Evolutionary conservation across 805 yeast genomes (phyloP), one percentile per base, ranked within the genome.

Genomic region (Wickerhamomyces xylosicus): DNA sequence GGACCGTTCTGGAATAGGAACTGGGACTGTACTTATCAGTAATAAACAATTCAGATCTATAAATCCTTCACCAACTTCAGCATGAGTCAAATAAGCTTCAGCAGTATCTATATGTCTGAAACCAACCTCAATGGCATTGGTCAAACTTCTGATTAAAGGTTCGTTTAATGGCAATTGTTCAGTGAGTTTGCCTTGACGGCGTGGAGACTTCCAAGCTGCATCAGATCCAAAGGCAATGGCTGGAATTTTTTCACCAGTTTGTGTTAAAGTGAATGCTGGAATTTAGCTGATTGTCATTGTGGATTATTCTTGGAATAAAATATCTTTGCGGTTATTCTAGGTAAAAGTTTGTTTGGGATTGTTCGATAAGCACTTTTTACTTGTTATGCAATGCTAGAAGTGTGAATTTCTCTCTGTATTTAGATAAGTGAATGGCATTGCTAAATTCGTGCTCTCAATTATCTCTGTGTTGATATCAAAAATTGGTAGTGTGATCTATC

Each of bases 101-200:
- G 85, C 85, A 5, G 78, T 72, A 48, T 79, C 86, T 37, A 79
- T 63, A 53, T 79, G 85, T 37, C 61, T 63, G 56, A 67, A 76
- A 0, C 81, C 80, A 19, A 55, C 55, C 1, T 65, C 56, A 17
- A 79, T 55, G 4, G 85, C 54, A 28, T 35, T 36, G 34, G 38
- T 43, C 8, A 40, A 40, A 35, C 44, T 47, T 27, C 43, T 43
- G 14, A 48, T 37, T 25, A 48, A 42, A 7, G 25, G 25, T 17
- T 62, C 60, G 22, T 57, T 58, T 37, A 59, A 50, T 18, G 47
- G 49, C 22, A 53, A 58, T 21, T 53, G 49, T 16, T 39, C 42
- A 18, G 19, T 34, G 16, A 37, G 27, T 36, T 56, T 54, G 33
- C 49, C 49, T 25, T 51, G 54, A 49, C 59, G 60, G 25, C 25